These are phyloP conservation scores for Aspergillus panamensis DNA, from an alignment of 495 filamentous ascomycete genomes.

Conservation along the genomic window DNA sequence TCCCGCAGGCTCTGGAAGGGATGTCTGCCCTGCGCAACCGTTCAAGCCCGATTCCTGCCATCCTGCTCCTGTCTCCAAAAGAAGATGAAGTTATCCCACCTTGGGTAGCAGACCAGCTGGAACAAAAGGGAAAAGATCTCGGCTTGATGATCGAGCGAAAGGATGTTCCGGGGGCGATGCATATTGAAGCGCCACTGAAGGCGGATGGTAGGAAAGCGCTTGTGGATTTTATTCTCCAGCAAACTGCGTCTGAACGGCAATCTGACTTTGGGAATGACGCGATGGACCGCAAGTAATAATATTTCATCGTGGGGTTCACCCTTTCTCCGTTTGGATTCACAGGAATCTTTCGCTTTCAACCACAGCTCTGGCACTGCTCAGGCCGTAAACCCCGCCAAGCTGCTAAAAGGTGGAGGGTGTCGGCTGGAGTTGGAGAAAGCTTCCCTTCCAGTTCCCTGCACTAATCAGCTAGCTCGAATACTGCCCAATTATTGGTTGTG, in stretches of 20 bases:
- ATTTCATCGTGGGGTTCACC: neutral
- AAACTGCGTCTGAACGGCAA: neutral
- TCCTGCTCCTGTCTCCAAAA: slow-evolving; percentile 60
- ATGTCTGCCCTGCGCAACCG: slow-evolving; percentile 30
- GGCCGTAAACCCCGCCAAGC: neutral
- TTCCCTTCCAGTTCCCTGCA: too few relatives aligned
- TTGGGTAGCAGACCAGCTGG: slow-evolving; percentile 51
- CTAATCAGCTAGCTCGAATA: neutral
- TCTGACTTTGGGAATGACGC: neutral
- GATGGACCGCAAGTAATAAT: neutral
- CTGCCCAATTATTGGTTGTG: neutral
- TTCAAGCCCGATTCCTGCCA: slow-evolving; percentile 24
- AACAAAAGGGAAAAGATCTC: slow-evolving; percentile 29
- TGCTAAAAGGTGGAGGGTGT: neutral
- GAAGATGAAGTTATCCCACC: slow-evolving; percentile 67
- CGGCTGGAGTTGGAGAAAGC: neutral
- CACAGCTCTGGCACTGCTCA: too few relatives aligned
- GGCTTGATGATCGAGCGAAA: slow-evolving; percentile 30
- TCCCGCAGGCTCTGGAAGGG: slow-evolving; percentile 28
- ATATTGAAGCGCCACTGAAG: slow-evolving; percentile 47
- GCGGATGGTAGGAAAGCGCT: slow-evolving; percentile 41
- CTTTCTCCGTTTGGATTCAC: too few relatives aligned
- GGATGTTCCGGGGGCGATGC: slow-evolving; percentile 47
- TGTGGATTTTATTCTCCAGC: slow-evolving; percentile 28
- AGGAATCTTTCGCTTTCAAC: too few relatives aligned